phyloP scores from a whole-genome alignment of 352 stramenopile species.

The Pythium volutum region DNA sequence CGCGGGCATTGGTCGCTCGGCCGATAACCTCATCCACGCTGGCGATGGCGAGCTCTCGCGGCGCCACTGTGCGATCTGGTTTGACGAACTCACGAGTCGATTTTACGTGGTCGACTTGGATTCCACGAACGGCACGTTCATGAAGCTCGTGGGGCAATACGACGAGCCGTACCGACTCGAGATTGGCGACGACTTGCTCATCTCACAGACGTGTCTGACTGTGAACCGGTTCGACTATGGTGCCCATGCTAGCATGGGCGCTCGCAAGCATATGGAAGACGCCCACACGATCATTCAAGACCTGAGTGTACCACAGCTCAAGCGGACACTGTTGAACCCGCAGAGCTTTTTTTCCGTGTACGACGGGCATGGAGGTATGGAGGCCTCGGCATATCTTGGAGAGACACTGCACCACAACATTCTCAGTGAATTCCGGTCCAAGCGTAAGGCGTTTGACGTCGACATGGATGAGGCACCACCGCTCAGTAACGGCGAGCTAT shows the following conservation, averaged over 20 bases:
- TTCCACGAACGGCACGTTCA: conserved; percentile 94
- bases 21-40: conserved; percentile 91
- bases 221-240: conserved; percentile 97
- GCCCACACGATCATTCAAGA: conserved; percentile 94
- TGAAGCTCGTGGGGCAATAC: conserved; percentile 94
- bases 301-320: conserved; percentile 60
- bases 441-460: conserved; percentile 43
- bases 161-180: conserved; percentile 89
- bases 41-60: conserved; percentile 94
- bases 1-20: conserved; percentile 79
- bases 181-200: conserved; percentile 94
- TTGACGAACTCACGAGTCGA: conserved; percentile 69
- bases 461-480: conserved; percentile 36
- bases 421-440: conserved; percentile 48
- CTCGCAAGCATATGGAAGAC: conserved; percentile 95
- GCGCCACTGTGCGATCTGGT: conserved; percentile 93
- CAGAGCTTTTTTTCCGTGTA: conserved; percentile 96
- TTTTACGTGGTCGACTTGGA: conserved; percentile 87
- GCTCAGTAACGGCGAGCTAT: conserved; percentile 6
- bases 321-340: conserved; percentile 55
- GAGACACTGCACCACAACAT: conserved; percentile 72
- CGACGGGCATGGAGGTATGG: conserved; percentile 94
- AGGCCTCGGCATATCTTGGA: conserved; percentile 90
- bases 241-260: conserved; percentile 92
- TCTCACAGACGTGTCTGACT: conserved; percentile 95